A percentile compares a stretch with the other conserved stretches of the same genome.
Evolutionary conservation across 2,329 filamentous ascomycete species (phyloP).

Genomic region (Neofusicoccum cordaticola): DNA sequence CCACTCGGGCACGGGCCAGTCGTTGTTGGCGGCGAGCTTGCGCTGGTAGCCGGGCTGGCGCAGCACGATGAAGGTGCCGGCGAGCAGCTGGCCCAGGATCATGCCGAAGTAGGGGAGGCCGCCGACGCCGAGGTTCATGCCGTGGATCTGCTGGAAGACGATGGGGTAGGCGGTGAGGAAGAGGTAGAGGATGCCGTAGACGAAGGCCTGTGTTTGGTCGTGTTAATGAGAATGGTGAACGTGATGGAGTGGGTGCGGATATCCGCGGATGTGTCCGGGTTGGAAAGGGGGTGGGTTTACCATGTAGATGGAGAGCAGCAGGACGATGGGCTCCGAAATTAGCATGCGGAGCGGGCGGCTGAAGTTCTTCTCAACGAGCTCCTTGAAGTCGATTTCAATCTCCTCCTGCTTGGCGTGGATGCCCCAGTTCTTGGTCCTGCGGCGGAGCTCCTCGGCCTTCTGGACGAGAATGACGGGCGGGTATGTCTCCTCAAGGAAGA

Average conservation of each 20-base stretch:
- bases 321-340: constrained; percentile 50
- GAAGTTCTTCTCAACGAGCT: constrained; percentile 53
- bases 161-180: constrained; percentile 83
- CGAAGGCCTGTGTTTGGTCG: constrained; percentile 28
- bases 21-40: constrained; percentile 44
- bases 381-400: constrained; percentile 51
- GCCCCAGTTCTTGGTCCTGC: constrained; percentile 58
- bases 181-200: constrained; percentile 73
- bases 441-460: constrained; percentile 55
- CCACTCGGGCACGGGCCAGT: constrained; percentile 57
- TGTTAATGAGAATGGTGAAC: too few relatives aligned
- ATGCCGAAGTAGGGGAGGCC: constrained; percentile 86
- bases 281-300: constrained; percentile 29
- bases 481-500: constrained; percentile 59
- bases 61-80: constrained; percentile 61
- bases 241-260: background rate
- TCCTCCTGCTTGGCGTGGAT: constrained; percentile 59
- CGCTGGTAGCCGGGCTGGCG: constrained; percentile 64
- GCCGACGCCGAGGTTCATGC: constrained; percentile 65
- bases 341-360: constrained; percentile 50
- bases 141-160: constrained; percentile 71
- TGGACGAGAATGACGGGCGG: constrained; percentile 56
- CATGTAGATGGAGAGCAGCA: constrained; percentile 48
- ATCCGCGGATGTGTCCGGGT: too few relatives aligned
- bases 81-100: constrained; percentile 69